phyloP scores from a whole-genome alignment of 805 yeast species.

The Candida sithepensis region DNA sequence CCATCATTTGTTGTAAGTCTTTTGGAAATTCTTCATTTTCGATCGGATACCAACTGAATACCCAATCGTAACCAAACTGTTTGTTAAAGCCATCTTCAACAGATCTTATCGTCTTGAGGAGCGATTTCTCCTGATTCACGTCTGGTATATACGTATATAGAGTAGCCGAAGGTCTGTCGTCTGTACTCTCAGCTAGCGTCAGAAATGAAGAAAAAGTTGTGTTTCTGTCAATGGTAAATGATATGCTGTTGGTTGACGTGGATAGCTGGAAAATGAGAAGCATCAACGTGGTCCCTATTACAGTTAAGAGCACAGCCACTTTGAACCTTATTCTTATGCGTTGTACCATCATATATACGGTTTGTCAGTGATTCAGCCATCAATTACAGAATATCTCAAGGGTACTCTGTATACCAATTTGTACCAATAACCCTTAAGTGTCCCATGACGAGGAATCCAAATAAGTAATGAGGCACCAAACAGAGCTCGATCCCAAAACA shows the following conservation, averaged over 20 bases:
- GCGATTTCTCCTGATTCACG: conserved; percentile 5
- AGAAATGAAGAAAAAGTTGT: background rate
- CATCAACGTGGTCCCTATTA: background rate
- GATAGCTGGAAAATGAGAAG: background rate
- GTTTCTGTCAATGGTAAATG: background rate
- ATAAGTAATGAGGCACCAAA: no score
- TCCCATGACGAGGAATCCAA: background rate
- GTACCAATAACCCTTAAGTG: no score
- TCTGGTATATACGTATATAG: conserved; percentile 25
- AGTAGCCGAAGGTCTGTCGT: conserved; percentile 10
- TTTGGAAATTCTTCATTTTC: conserved; percentile 47
- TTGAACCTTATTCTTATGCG: background rate
- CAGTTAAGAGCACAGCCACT: background rate
- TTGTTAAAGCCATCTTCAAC: conserved; percentile 82
- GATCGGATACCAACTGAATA: conserved; percentile 65
- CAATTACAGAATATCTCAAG: no score
- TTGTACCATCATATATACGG: background rate
- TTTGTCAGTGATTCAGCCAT: background rate
- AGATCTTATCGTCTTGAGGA: conserved; percentile 35
- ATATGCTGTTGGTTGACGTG: background rate
- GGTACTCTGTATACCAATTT: no score
- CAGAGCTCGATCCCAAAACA: background rate
- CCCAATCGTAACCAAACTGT: conserved; percentile 82
- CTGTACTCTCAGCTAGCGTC: conserved; percentile 1
- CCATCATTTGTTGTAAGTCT: conserved; percentile 58